Base-by-base conservation (phyloP, 2,329 filamentous ascomycete genomes). In the Didymella keratinophila region DNA sequence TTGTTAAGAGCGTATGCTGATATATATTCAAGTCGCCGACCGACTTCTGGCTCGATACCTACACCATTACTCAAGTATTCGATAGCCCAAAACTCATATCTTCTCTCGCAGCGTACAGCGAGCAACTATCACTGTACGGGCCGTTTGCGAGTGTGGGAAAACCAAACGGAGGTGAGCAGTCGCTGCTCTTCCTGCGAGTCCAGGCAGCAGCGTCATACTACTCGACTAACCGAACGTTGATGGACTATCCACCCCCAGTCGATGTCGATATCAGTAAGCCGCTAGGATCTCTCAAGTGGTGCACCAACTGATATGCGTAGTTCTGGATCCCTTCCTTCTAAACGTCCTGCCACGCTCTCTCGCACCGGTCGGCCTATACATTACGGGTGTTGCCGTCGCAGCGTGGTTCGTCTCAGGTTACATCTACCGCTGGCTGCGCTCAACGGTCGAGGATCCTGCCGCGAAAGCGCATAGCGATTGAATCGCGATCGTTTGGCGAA, bases 121-220 rank as follows among this genome's bases (percentile, higher is more conserved):
- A 83, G 58, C 76, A 80, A 4, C 82, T 81, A 18, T 14, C 82
- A 83, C 54, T 65, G 11, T 16, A 11, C 6, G 18, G 37, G 8
- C 10, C 46, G 21, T 51, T 30, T 42, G 47, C 14, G 52, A 32
- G 49, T 32, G 36, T 46, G 37, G 52, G 16, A 42, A 55, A 46
- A 42, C 41, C 30, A 27, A 52, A 25, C 8, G 25, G 64, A 27
- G 55, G 58, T 4, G 48, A 71, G 2, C 71, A 79, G 23, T 89
- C 89, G 0, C 71, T 87, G 28, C 81, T 95, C 8, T 86, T 96
- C 55, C 84, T 98, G 2, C 89, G 87, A 62, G 81, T 98, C 51
- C 83, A 84, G 62, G 86, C 93, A 14, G 87, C 89, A 20, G 93
- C 95, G 45, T 92, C 96, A 69, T 99, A 94, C 80, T 96, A 91